Percentiles rank a stretch among this genome's conserved stretches.
Evolutionary conservation across 1,284 basidiomycete genomes (phyloP).

Genomic region (Tremellales sp.): DNA sequence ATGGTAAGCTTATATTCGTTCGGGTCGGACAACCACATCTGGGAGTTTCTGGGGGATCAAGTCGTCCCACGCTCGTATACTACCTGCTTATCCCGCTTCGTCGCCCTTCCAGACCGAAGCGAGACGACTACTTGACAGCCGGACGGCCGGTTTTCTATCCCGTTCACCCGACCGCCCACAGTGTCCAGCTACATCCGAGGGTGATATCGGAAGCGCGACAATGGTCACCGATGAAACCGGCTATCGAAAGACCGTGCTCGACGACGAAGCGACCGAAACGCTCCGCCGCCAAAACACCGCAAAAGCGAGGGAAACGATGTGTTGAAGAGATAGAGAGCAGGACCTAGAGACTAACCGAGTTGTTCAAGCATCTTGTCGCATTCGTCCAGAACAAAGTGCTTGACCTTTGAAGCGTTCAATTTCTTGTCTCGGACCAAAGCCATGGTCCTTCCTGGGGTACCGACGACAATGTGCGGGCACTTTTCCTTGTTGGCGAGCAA

Average conservation of each 20-base stretch:
- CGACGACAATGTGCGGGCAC: slow-evolving; percentile 98
- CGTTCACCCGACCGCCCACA: too few species aligned
- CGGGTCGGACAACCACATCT: too few species aligned
- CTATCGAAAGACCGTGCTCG: neutral
- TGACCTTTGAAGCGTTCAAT: slow-evolving; percentile 86
- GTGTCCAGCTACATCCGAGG: too few species aligned
- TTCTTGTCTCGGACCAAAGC: slow-evolving; percentile 89
- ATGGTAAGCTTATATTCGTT: too few species aligned
- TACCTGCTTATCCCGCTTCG: too few species aligned
- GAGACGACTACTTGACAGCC: too few species aligned
- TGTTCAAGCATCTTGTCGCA: slow-evolving; percentile 99
- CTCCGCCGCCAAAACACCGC: slow-evolving; percentile 14
- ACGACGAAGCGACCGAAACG: slow-evolving; percentile 33
- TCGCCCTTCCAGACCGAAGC: too few species aligned
- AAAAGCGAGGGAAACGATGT: slow-evolving; percentile 7
- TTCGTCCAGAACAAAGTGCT: slow-evolving; percentile 99
- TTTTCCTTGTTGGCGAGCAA: slow-evolving; percentile 91
- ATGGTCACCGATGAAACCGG: too few species aligned
- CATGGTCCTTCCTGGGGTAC: slow-evolving; percentile 92
- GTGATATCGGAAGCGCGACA: too few species aligned
- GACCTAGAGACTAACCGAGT: slow-evolving; percentile 86
- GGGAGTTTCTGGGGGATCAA: too few species aligned
- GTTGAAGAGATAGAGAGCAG: slow-evolving; percentile 41
- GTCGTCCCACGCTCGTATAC: too few species aligned
- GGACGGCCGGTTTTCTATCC: too few species aligned